Evolutionary conservation across 1,284 basidiomycete species (phyloP).

Genomic region (Cerioporus squamosus): DNA sequence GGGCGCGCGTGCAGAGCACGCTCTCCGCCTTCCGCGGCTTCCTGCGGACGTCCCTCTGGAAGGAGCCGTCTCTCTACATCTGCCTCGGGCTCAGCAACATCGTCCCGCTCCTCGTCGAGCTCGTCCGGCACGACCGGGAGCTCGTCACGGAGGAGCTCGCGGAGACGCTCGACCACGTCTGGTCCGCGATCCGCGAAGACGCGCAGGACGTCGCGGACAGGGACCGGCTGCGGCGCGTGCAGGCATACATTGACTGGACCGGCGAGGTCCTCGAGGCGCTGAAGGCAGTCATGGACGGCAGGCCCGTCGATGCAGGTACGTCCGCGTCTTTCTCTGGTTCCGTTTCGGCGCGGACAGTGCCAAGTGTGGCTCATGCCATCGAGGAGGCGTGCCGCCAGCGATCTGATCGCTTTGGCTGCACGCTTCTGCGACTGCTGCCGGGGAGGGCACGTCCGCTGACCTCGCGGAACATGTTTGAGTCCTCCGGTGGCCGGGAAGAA

Average conservation of each 20-base stretch:
- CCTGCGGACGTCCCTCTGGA: constrained; percentile 15
- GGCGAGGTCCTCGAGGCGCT: constrained; percentile 16
- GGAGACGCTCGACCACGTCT: constrained; percentile 13
- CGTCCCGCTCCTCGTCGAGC: constrained; percentile 16
- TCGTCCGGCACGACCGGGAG: constrained; percentile 6
- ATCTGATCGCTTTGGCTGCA: no score
- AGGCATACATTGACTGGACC: constrained; percentile 19
- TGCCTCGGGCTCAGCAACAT: constrained; percentile 19
- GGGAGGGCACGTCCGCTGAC: no score
- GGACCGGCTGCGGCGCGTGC: constrained; percentile 6
- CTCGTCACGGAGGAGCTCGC: constrained; percentile 16
- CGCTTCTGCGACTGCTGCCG: no score
- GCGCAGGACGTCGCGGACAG: not conserved
- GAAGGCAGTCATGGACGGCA: constrained; percentile 7
- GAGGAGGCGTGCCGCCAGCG: no score
- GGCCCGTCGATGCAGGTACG: constrained; percentile 8
- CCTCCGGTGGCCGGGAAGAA: no score
- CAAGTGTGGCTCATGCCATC: no score
- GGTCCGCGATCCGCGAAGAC: constrained; percentile 7
- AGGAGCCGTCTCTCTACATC: constrained; percentile 18
- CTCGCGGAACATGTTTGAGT: no score
- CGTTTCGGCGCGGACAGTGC: no score
- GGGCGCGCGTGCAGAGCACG: constrained; percentile 2
- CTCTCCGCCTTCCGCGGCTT: constrained; percentile 12
- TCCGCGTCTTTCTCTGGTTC: not conserved